Percentiles rank a stretch among this genome's conserved stretches.
phyloP scores from a whole-genome alignment of 2,329 filamentous ascomycete species.

The Sporothrix humicola region DNA sequence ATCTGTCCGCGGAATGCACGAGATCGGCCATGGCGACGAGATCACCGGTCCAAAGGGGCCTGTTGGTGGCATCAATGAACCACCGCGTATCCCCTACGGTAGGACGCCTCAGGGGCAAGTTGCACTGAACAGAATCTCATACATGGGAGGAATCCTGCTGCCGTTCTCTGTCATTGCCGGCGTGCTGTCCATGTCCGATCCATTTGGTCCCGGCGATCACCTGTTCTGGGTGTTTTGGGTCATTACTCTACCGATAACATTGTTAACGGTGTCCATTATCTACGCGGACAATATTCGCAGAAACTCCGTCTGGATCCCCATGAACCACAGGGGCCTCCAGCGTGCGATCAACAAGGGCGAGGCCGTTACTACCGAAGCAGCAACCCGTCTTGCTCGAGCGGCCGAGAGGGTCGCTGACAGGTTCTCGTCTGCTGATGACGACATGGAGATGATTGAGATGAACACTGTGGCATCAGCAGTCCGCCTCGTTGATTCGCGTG shows the following conservation, averaged over 20 bases:
- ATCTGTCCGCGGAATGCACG: not conserved
- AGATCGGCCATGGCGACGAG: not conserved
- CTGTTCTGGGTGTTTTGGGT: conserved; percentile 59
- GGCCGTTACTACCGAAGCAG: not conserved
- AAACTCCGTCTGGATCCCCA: conserved; percentile 50
- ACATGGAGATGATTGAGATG: conserved; percentile 26
- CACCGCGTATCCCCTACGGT: not conserved
- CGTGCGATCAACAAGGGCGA: conserved; percentile 30
- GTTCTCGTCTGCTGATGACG: conserved; percentile 9
- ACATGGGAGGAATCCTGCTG: conserved; percentile 56
- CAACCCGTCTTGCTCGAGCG: not conserved
- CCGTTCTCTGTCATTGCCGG: conserved; percentile 56
- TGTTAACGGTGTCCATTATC: conserved; percentile 52
- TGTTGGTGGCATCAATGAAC: not conserved
- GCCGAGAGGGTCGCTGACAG: conserved; percentile 12
- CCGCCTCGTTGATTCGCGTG: not conserved
- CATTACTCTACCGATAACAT: conserved; percentile 47
- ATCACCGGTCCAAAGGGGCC: not conserved
- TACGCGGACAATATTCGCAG: conserved; percentile 56
- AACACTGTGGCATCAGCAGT: conserved; percentile 1
- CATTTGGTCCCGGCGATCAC: conserved; percentile 50
- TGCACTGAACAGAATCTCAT: conserved; percentile 55
- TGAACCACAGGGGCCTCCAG: conserved; percentile 36
- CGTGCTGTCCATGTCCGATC: conserved; percentile 55
- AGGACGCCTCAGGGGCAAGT: conserved; percentile 47